Evolutionary conservation across 768 basidiomycete genomes (phyloP).

Genomic region (Russula griseocarnosa): DNA sequence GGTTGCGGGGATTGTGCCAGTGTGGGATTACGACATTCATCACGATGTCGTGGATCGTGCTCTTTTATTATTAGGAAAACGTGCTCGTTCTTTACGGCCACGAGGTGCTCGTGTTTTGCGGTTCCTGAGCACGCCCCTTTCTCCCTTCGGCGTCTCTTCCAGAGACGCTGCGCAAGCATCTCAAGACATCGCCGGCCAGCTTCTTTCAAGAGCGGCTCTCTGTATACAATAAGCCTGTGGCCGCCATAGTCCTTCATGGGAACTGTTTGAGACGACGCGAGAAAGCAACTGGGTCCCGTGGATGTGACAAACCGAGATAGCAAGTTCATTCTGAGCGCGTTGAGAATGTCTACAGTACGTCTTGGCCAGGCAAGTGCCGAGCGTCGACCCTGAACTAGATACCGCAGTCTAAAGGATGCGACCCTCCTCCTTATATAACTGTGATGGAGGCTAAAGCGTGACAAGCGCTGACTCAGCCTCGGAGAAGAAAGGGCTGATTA

Average conservation of each 20-base stretch:
- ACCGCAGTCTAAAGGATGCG: no score
- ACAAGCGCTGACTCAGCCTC: no score
- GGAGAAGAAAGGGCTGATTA: no score
- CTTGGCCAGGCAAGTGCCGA: neutral
- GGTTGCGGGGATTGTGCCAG: constrained; percentile 48
- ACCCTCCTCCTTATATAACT: no score
- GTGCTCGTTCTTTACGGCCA: constrained; percentile 37
- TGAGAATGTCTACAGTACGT: no score
- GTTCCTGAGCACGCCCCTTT: constrained; percentile 45
- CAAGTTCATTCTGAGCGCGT: no score
- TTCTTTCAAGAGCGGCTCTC: constrained; percentile 43
- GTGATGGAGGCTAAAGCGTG: no score
- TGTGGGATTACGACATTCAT: constrained; percentile 33
- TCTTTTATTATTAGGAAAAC: no score
- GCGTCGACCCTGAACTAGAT: neutral
- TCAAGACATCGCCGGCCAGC: constrained; percentile 29
- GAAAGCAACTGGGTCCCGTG: neutral
- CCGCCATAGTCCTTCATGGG: constrained; percentile 36
- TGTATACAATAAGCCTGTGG: constrained; percentile 42
- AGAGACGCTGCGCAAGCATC: constrained; percentile 31
- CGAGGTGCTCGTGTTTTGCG: neutral
- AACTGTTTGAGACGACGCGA: constrained; percentile 16
- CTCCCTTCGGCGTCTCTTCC: constrained; percentile 37
- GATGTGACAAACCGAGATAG: neutral
- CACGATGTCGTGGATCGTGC: no score